Evolutionary conservation across 169 alveolate species (phyloP), one percentile per base, ranked within the genome.

Genomic region (Plasmodium knowlesi): DNA sequence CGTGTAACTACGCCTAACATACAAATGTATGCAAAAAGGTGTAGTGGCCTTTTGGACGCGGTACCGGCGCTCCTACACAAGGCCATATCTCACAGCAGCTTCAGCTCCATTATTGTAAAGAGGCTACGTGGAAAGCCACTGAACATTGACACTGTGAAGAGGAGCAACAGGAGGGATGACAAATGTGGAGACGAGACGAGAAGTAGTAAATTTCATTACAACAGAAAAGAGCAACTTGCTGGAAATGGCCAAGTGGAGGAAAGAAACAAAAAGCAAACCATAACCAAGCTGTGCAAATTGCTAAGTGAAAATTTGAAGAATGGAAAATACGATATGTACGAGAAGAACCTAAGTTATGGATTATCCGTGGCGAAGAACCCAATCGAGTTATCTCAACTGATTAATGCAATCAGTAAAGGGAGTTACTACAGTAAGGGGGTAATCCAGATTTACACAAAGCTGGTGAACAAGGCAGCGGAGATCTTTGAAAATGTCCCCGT

Each of bases 401-500:
- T 86, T 50, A 86, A 86, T 67, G 57, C 61, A 50, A 86, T 86
- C 67, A 70, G 93, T 74, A 86, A 86, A 57, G 71, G 46, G 25
- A 76, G 28, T 25, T 50, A 73, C 39, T 16, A 50, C 30, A 85
- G 41, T n/a, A 71, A 84, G 76, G 61, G 67, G 25, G 72, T 89
- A 30, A 89, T 9, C 25, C 19, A 37, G 5, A 37, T 80, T 14
- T 89, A 89, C 53, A 16, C 82, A 12, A 89, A 61, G 19, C 53
- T 89, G 71, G 72, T 89, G 16, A 76, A 79, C 34, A 89, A 89
- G 79, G 46, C 72, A 19, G 22, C 82, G 82, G 71, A 50, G 34
- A 89, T 89, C 6, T 89, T 79, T 67, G 74, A 80, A 28, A 89
- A 79, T 43, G 67, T 89, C 34, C 90, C 94, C 34, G 46, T 89